Evolutionary conservation across 2,329 filamentous ascomycete genomes (phyloP).

Genomic region (Paraphaeosphaeria sporulosa): DNA sequence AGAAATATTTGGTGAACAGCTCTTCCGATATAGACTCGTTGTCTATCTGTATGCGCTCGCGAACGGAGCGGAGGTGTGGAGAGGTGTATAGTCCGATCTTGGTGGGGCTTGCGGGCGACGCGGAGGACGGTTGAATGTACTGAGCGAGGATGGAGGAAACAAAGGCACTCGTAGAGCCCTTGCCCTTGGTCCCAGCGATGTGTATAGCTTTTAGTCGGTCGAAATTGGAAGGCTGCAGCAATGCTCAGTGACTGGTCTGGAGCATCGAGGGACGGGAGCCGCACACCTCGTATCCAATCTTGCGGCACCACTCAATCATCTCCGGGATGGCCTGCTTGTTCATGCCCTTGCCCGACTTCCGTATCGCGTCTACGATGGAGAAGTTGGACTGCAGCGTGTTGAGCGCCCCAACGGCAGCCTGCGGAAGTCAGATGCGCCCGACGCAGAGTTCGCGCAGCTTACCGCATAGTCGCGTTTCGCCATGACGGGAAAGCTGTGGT

Average conservation of each 20-base stretch:
- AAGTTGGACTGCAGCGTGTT: slow-evolving; percentile 83
- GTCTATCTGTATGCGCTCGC: slow-evolving; percentile 85
- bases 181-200: slow-evolving; percentile 92
- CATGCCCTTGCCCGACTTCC: slow-evolving; percentile 74
- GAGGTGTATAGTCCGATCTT: slow-evolving; percentile 84
- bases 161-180: slow-evolving; percentile 87
- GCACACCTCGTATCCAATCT: slow-evolving; percentile 77
- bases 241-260: slow-evolving; percentile 16
- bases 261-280: slow-evolving; percentile 26
- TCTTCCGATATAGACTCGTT: slow-evolving; percentile 72
- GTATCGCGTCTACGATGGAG: slow-evolving; percentile 76
- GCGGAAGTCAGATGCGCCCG: slow-evolving; percentile 29
- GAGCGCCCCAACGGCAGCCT: slow-evolving; percentile 76
- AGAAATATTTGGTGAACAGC: slow-evolving; percentile 79
- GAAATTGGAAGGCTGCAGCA: slow-evolving; percentile 65
- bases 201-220: slow-evolving; percentile 73
- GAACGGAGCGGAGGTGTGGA: slow-evolving; percentile 81
- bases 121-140: slow-evolving; percentile 56
- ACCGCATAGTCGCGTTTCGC: slow-evolving; percentile 47
- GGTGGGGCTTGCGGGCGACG: slow-evolving; percentile 46
- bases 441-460: slow-evolving; percentile 18
- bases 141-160: slow-evolving; percentile 79
- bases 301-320: slow-evolving; percentile 78
- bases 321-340: slow-evolving; percentile 82
- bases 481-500: slow-evolving; percentile 33